phyloP scores from a whole-genome alignment of 139 green algal genomes.

The Nannochloris sp. region DNA sequence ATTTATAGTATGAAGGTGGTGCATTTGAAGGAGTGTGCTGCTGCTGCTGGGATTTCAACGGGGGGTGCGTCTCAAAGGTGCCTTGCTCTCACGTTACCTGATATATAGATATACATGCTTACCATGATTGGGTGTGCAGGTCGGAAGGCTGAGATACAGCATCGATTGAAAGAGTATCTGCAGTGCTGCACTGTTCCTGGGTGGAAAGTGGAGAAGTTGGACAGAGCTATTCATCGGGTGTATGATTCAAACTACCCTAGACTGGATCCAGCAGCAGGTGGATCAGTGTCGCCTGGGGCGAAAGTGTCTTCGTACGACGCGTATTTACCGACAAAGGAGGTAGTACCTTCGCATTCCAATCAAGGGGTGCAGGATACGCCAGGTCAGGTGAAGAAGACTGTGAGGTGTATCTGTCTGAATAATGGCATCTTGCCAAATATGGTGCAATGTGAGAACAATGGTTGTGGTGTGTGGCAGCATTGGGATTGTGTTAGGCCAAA shows the following conservation, averaged over 20 bases:
- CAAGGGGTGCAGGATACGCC: not conserved
- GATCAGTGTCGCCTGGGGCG: too few relatives aligned
- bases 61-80: not conserved
- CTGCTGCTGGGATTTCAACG: not conserved
- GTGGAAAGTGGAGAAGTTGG: not conserved
- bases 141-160: not conserved
- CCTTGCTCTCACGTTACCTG: too few relatives aligned
- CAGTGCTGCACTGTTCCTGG: not conserved
- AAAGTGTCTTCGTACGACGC: too few relatives aligned
- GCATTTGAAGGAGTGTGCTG: not conserved
- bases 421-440: constrained; percentile 20
- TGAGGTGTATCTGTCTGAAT: constrained; percentile 47
- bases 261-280: too few relatives aligned
- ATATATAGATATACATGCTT: not conserved
- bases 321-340: too few relatives aligned
- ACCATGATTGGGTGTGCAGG: not conserved
- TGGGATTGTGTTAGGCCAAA: constrained; percentile 23
- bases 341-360: too few relatives aligned
- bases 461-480: constrained; percentile 68
- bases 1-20: constrained; percentile 2
- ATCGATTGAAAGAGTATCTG: not conserved
- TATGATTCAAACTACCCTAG: too few relatives aligned
- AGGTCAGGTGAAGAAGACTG: not conserved
- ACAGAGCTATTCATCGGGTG: too few relatives aligned
- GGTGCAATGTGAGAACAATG: constrained; percentile 48